Conservation (phyloP, 257 asterid species). For the Verbena officinalis region DNA sequence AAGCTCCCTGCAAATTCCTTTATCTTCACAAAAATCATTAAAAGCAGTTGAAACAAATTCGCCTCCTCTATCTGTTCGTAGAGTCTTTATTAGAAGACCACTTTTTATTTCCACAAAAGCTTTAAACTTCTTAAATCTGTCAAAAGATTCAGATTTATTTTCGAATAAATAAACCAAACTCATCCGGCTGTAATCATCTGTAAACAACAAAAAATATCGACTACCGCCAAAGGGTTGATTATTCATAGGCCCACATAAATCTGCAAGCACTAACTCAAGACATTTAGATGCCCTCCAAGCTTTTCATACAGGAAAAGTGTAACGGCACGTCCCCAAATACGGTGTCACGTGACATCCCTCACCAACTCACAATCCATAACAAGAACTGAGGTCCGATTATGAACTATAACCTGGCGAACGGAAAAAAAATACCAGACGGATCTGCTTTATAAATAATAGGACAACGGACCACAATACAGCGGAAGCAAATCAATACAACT, state of each 20-base stretch:
- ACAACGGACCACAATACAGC: too few species aligned
- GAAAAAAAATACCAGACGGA: too few species aligned
- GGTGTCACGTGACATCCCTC: too few species aligned
- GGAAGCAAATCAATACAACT: too few species aligned
- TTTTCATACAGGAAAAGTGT: too few species aligned
- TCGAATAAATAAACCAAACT: slow-evolving; percentile 15
- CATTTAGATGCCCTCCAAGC: too few species aligned
- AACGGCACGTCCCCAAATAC: too few species aligned
- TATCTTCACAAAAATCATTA: neutral
- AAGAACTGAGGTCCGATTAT: too few species aligned
- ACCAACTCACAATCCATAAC: too few species aligned
- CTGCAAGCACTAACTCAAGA: too few species aligned
- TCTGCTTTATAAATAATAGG: too few species aligned
- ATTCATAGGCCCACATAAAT: slow-evolving; percentile 12
- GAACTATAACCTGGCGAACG: too few species aligned
- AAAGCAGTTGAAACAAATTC: neutral
- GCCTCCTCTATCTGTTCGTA: neutral
- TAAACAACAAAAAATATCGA: slow-evolving; percentile 3
- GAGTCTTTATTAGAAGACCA: neutral
- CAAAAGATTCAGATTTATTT: slow-evolving; percentile 13
- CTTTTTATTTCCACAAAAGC: neutral
- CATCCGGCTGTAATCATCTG: slow-evolving; percentile 3
- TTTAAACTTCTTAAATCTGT: slow-evolving; percentile 10
- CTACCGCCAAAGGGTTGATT: neutral
- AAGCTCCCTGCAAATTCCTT: neutral